Percentiles rank a stretch among this genome's conserved stretches.
Evolutionary conservation across 345 rosid species (phyloP).

Genomic region (Sisymbrium irio): DNA sequence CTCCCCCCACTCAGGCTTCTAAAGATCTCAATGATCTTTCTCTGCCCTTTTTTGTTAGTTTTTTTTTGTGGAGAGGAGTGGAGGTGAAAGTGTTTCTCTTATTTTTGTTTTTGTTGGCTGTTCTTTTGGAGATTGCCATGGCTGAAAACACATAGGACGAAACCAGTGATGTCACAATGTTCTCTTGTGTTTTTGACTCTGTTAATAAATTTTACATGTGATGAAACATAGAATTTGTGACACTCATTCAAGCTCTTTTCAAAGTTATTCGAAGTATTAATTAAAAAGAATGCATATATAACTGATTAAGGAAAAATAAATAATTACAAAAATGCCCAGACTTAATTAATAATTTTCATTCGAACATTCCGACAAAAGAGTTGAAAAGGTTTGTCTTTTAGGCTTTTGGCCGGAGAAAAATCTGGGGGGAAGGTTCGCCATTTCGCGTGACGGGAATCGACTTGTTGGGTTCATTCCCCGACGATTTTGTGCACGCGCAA

Average conservation of each 20-base stretch:
- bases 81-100: slow-evolving; percentile 12
- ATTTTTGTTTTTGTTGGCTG: background rate
- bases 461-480: background rate
- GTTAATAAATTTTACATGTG: slow-evolving; percentile 19
- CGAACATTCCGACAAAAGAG: background rate
- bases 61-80: slow-evolving; percentile 22
- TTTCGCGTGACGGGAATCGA: slow-evolving; percentile 20
- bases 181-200: slow-evolving; percentile 14
- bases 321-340: background rate
- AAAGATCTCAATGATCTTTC: slow-evolving; percentile 19
- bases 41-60: slow-evolving; percentile 21
- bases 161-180: slow-evolving; percentile 8
- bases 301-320: too few relatives aligned
- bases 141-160: slow-evolving; percentile 25
- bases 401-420: slow-evolving; percentile 1
- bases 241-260: background rate
- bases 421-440: slow-evolving; percentile 2
- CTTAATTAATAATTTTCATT: background rate
- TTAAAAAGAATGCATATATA: too few relatives aligned
- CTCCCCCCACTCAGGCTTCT: slow-evolving; percentile 22
- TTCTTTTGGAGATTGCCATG: slow-evolving; percentile 7
- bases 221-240: slow-evolving; percentile 1
- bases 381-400: background rate
- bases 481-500: background rate
- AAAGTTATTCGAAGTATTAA: too few relatives aligned